Evolutionary conservation across 2,329 filamentous ascomycete species (phyloP), one percentile per base, ranked within the genome.

Genomic region (Chrysoporthe puriensis): DNA sequence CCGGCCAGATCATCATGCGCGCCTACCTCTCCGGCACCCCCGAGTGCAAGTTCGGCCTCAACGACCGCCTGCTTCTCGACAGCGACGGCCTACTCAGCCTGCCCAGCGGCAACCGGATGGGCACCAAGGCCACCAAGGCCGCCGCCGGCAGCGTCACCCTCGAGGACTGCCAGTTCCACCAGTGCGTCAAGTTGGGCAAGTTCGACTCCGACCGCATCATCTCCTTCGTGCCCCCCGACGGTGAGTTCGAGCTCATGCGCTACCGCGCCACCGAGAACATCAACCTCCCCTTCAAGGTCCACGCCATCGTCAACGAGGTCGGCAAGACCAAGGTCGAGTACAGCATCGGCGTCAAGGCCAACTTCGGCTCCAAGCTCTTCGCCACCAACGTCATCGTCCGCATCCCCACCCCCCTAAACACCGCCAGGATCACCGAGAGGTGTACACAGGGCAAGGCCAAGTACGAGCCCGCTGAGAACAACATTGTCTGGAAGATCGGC

Each of bases 251-350:
- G 82, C 86, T 99, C 70, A 99, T 99, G 96, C 91, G 94, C 60
- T 99, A 99, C 80, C 93, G 96, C 63, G 94, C 96, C 13, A 98
- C 95, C 34, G 96, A 99, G 79, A 99, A 99, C 76, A 95, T 99
- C 77, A 99, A 99, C 77, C 84, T 99, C 18, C 96, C 96, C 0
- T 99, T 99, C 87, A 98, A 97, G 79, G 94, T 99, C 11, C 96
- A 99, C 77, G 95, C 95, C 72, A 99, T 99, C 73, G 96, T 99
- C 76, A 97, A 97, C 77, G 96, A 99, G 80, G 88, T 98, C 69
- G 95, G 96, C 72, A 96, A 96, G 76, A 96, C 93, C 54, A 98
- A 97, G 80, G 96, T 99, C 69, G 96, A 99, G 80, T 99, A 98
- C 83, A 97, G 93, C 82, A 97, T 99, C 74, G 94, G 94, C 64